Conservation (phyloP, 2,329 filamentous ascomycete genomes). For the Myriosclerotinia duriaeana region DNA sequence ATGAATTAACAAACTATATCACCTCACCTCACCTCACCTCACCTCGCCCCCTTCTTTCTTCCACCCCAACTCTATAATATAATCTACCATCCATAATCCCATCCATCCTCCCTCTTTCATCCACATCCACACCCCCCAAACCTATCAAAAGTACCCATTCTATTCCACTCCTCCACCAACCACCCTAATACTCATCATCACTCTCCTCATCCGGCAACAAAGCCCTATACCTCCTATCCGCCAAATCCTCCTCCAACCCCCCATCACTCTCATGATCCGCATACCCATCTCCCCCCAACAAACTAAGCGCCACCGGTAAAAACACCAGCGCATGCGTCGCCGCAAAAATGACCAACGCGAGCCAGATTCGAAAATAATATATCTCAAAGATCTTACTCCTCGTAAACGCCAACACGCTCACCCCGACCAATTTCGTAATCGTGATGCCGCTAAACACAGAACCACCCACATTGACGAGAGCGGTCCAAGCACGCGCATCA, state of each 20-base stretch:
- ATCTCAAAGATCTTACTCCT: slow-evolving; percentile 98
- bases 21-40: too few relatives aligned
- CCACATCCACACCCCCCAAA: neutral
- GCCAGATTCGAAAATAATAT: slow-evolving; percentile 97
- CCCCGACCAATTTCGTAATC: slow-evolving; percentile 89
- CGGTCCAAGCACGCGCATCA: slow-evolving; percentile 87
- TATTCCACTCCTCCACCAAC: too few relatives aligned
- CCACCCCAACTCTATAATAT: too few relatives aligned
- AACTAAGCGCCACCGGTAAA: slow-evolving; percentile 82
- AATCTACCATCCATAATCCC: too few relatives aligned
- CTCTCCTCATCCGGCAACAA: slow-evolving; percentile 79
- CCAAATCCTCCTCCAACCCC: slow-evolving; percentile 85
- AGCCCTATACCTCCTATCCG: slow-evolving; percentile 73
- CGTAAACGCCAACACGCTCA: slow-evolving; percentile 90
- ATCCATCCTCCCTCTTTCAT: neutral
- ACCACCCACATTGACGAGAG: slow-evolving; percentile 89
- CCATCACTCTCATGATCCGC: slow-evolving; percentile 84
- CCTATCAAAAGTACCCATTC: neutral
- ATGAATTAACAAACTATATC: neutral
- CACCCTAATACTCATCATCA: slow-evolving; percentile 34
- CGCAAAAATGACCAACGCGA: slow-evolving; percentile 86
- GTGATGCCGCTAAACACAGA: slow-evolving; percentile 97
- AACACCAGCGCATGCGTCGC: slow-evolving; percentile 87
- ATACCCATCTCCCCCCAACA: slow-evolving; percentile 84
- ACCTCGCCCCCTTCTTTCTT: too few relatives aligned